These are phyloP conservation scores for Yamadazyma phyllophila DNA, from an alignment of 805 yeast species.

Conservation along the genomic window DNA sequence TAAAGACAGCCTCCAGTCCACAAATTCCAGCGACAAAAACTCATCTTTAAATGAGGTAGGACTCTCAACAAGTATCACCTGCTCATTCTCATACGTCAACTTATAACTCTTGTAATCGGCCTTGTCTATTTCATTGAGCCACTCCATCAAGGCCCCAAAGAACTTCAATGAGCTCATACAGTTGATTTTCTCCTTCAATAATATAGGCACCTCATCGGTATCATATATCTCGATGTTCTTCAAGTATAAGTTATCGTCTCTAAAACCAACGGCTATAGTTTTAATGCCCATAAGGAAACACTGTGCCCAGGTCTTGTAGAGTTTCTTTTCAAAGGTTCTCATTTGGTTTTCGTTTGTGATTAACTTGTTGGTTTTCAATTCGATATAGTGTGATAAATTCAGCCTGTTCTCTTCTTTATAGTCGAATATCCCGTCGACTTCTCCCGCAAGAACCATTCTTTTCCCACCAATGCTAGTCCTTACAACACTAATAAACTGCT, in stretches of 20 bases:
- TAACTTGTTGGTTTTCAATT: conserved; percentile 69
- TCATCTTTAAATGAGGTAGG: conserved; percentile 34
- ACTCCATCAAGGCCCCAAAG: conserved; percentile 80
- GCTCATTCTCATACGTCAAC: conserved; percentile 50
- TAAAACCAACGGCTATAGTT: conserved; percentile 79
- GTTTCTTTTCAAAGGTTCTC: conserved; percentile 67
- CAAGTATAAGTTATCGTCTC: conserved; percentile 69
- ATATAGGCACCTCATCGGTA: conserved; percentile 75
- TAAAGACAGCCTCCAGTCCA: conserved; percentile 10
- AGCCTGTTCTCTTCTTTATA: conserved; percentile 44
- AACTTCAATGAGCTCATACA: conserved; percentile 81
- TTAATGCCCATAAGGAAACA: conserved; percentile 85
- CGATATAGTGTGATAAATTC: conserved; percentile 73
- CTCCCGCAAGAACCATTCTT: conserved; percentile 75
- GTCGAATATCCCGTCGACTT: conserved; percentile 89
- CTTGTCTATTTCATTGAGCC: conserved; percentile 58
- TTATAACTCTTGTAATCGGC: conserved; percentile 37
- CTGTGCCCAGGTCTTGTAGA: conserved; percentile 88
- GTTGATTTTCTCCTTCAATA: conserved; percentile 60
- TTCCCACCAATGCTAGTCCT: conserved; percentile 78
- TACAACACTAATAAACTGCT: conserved; percentile 79
- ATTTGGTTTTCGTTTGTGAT: conserved; percentile 58
- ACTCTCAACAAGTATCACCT: conserved; percentile 42
- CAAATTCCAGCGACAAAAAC: conserved; percentile 48
- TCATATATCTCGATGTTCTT: conserved; percentile 69